phyloP scores from a whole-genome alignment of 441 rosid genomes.

The Erodium moschatum region DNA sequence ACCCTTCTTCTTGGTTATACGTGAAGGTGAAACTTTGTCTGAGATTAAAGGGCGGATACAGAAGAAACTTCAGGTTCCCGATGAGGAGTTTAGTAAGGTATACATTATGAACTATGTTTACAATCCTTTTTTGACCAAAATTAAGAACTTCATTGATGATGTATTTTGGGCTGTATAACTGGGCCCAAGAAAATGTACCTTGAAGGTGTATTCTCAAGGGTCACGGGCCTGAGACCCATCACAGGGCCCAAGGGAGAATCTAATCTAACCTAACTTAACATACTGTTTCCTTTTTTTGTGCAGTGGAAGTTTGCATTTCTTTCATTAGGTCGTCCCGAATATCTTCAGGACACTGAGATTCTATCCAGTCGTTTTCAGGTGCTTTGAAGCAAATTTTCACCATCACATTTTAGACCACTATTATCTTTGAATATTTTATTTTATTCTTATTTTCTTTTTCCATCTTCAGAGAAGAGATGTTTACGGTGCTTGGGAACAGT shows the following conservation, averaged over 20 bases:
- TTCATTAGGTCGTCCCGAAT: constrained; percentile 57
- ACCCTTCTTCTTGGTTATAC: constrained; percentile 60
- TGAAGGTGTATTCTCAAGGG: background rate
- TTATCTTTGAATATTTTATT: background rate
- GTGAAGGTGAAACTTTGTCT: constrained; percentile 51
- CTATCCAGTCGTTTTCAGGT: constrained; percentile 61
- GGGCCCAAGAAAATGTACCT: background rate
- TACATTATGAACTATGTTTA: background rate
- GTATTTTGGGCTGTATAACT: background rate
- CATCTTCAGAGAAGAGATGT: constrained; percentile 43
- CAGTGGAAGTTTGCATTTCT: constrained; percentile 69
- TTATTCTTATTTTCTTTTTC: background rate
- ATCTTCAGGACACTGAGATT: constrained; percentile 52
- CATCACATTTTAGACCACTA: background rate
- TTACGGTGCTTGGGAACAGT: constrained; percentile 63
- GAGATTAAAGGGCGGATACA: constrained; percentile 53
- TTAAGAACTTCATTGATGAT: no score
- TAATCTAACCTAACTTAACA: background rate
- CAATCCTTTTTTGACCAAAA: no score
- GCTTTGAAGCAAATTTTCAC: constrained; percentile 3
- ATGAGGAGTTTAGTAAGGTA: constrained; percentile 61
- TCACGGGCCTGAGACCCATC: no score
- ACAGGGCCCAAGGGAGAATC: background rate
- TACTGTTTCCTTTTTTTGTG: constrained; percentile 1
- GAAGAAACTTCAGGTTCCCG: constrained; percentile 56